Evolutionary conservation across 306 rosid genomes (phyloP), one percentile per base, ranked within the genome.

Genomic region (Cicer yamashitae): DNA sequence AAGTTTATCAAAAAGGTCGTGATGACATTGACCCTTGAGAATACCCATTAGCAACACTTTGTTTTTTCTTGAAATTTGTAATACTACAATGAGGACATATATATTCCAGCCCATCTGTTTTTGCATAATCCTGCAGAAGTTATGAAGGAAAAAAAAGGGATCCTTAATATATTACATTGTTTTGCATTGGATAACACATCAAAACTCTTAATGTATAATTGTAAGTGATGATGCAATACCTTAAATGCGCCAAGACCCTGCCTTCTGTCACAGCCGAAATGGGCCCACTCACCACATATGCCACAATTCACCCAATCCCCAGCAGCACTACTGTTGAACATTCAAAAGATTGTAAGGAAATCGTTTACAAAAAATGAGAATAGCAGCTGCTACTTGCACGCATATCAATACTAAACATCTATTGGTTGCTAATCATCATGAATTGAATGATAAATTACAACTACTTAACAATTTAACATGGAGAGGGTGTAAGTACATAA

Each of bases 251-350:
- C 99, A 30, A 96, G 92, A 51, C 99, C 99, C 81, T 96, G 98
- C 84, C 99, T 84, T 87, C 99, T 89, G 89, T 96, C 99, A 50
- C 99, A 96, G 67, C 99, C 99, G 39, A 96, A 96, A 80, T 96
- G 99, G 5, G 99, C 99, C 99, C 99, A 96, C 88, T 96, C 99
- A 9, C 99, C 99, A 82, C 99, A 96, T 80, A 96, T 92, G 66
- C 99, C 99, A 57, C 99, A 96, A 82, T 96, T 96, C 72, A 96
- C 99, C 99, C 99, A 96, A 77, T 96, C 99, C 78, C 99, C 99
- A 17, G 98, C 96, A 69, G 99, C 99, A n/a, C 99, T 96, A 96
- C 99, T 96, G 96, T 77, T 81, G 63, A 80, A 81, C 54, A 62
- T 70, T 62, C n/a, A 46, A 74, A 61, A 17, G 34, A 54, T 73